These are phyloP conservation scores for Pleurotus platypus DNA, from an alignment of 768 basidiomycete genomes.

Conservation along the genomic window DNA sequence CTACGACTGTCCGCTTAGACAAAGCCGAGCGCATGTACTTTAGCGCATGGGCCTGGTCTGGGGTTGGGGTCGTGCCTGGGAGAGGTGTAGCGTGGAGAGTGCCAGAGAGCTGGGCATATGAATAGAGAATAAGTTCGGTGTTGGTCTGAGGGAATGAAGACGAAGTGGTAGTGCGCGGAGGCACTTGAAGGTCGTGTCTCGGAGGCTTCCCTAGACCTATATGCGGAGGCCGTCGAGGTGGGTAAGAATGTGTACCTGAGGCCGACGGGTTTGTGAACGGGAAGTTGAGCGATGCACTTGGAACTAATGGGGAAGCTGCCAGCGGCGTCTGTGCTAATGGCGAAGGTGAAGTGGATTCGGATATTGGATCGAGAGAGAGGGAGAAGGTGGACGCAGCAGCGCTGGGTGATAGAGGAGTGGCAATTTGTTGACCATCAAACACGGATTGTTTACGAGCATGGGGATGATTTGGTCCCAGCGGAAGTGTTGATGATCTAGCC, in stretches of 20 bases:
- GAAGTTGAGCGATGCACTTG: constrained; percentile 14
- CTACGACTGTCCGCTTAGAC: constrained; percentile 44
- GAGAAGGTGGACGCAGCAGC: constrained; percentile 48
- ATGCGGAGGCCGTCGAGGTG: constrained; percentile 25
- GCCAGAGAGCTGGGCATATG: constrained; percentile 80
- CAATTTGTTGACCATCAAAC: constrained; percentile 43
- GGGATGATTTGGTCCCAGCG: constrained; percentile 60
- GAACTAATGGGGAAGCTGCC: constrained; percentile 19
- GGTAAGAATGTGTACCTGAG: constrained; percentile 7
- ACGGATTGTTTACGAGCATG: constrained; percentile 77
- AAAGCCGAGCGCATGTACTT: constrained; percentile 46
- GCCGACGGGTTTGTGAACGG: constrained; percentile 14
- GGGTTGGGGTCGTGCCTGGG: constrained; percentile 25
- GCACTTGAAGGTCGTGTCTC: constrained; percentile 8
- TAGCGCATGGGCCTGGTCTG: constrained; percentile 43
- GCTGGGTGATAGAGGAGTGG: constrained; percentile 23
- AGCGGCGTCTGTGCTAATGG: constrained; percentile 28
- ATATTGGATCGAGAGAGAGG: constrained; percentile 44
- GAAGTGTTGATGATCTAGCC: constrained; percentile 46
- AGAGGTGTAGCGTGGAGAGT: constrained; percentile 55
- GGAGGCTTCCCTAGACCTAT: constrained; percentile 48
- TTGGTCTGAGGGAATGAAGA: constrained; percentile 45
- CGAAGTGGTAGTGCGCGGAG: constrained; percentile 37
- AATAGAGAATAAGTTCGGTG: constrained; percentile 74
- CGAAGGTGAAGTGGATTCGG: constrained; percentile 36